Evolutionary conservation across 495 filamentous ascomycete species (phyloP), one percentile per base, ranked within the genome.

Genomic region (Tuber calosporum): DNA sequence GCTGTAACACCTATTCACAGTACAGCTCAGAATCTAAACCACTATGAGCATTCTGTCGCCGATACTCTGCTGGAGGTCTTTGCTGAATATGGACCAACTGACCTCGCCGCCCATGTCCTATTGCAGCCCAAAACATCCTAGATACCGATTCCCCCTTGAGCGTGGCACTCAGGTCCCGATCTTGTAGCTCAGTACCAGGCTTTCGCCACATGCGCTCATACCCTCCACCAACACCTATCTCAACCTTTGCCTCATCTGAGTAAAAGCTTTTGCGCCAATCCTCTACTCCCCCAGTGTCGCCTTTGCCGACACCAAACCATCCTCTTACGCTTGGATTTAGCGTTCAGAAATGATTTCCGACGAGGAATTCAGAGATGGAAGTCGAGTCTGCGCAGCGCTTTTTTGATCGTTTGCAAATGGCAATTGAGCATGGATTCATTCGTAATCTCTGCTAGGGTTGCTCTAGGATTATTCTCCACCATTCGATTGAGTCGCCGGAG

Each of bases 241-340:
- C n/a, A n/a, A n/a, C n/a, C n/a, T n/a, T n/a, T 19, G 67, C 69
- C 43, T 69, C 36, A 69, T 73, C 45, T 22, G 66, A 69, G 53
- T 53, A 73, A 17, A 73, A 58, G 2, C 7, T 4, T 15, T 36
- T 19, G 1, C 39, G 26, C 67, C 67, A 73, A 3, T 68, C 62
- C 13, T 72, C 40, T 15, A 26, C 45, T n/a, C 40, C 40, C 22
- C 62, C 62, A 75, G 3, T 62, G 9, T 2, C 37, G 13, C 11
- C 26, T 53, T 22, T 34, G 38, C 11, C 11, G 3, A 73, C 34
- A 73, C 67, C 45, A 69, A 19, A 58, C 1, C 19, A 15, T 36
- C n/a, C 6, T n/a, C 36, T 62, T 66, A 3, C 0, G 15, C 19
- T 69, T 62, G 42, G 41, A 6, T 19, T 34, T 30, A 0, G 30